A percentile compares a stretch with the other conserved stretches of the same genome.
These are phyloP conservation scores for Tillandsia fasciculata DNA, from an alignment of 176 grass and related monocot genomes.

Conservation along the genomic window DNA sequence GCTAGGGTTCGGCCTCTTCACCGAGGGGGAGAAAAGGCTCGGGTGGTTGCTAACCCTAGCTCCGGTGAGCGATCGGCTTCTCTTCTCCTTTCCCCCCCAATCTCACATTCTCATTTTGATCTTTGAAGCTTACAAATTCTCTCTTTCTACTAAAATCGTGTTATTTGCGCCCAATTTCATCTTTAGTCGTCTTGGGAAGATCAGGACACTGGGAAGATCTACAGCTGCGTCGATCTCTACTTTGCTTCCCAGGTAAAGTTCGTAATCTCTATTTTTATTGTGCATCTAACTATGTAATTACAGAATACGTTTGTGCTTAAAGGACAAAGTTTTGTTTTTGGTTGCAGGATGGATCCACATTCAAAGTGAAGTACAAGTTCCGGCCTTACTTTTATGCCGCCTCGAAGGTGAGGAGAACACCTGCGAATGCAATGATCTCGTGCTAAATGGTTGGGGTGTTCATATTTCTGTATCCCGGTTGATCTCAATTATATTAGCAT, in stretches of 20 bases:
- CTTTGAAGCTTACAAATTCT: neutral
- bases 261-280: constrained; percentile 5
- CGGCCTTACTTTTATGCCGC: constrained; percentile 87
- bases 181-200: constrained; percentile 95
- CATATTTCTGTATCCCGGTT: neutral
- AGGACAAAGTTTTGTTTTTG: constrained; percentile 12
- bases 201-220: constrained; percentile 74
- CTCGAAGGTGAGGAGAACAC: constrained; percentile 54
- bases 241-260: constrained; percentile 70
- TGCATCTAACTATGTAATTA: constrained; percentile 5
- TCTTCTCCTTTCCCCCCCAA: neutral
- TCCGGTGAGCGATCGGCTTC: constrained; percentile 31
- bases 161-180: constrained; percentile 10
- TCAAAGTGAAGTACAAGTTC: constrained; percentile 92
- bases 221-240: constrained; percentile 91
- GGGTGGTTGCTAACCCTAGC: constrained; percentile 91
- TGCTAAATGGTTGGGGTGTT: constrained; percentile 19
- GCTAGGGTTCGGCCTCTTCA: constrained; percentile 69
- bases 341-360: constrained; percentile 81
- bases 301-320: neutral
- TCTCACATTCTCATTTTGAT: constrained; percentile 1
- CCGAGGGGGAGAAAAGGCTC: constrained; percentile 55
- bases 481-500: neutral
- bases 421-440: neutral
- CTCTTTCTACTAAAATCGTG: neutral